These are phyloP conservation scores for Celoporthe dispersa DNA, from an alignment of 2,329 filamentous ascomycete species.

Conservation along the genomic window DNA sequence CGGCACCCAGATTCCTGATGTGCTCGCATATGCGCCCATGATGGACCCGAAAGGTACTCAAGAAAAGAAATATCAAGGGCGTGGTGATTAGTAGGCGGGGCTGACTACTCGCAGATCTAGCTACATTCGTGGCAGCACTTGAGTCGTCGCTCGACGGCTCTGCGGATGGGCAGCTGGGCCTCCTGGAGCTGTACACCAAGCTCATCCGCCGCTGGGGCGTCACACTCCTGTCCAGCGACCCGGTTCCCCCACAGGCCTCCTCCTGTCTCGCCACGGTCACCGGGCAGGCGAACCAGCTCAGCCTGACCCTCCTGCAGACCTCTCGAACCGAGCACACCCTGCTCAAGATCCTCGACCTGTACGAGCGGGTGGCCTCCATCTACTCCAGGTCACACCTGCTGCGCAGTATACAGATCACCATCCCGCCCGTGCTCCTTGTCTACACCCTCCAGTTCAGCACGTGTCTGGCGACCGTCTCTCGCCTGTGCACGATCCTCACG, in stretches of 20 bases:
- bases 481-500: conserved; percentile 71
- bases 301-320: conserved; percentile 64
- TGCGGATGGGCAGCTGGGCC: conserved; percentile 55
- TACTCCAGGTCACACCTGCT: conserved; percentile 57
- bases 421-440: conserved; percentile 69
- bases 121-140: conserved; percentile 15
- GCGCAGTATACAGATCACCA: conserved; percentile 64
- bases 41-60: conserved; percentile 62
- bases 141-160: conserved; percentile 50
- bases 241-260: conserved; percentile 43
- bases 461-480: conserved; percentile 67
- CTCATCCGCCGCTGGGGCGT: conserved; percentile 66
- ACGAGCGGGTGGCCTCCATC: conserved; percentile 63
- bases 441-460: conserved; percentile 73
- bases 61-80: conserved; percentile 25
- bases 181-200: conserved; percentile 70
- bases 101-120: conserved; percentile 17
- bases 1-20: conserved; percentile 26
- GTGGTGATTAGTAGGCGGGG: neutral
- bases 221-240: conserved; percentile 45
- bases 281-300: conserved; percentile 58
- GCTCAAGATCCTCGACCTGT: conserved; percentile 71
- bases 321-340: conserved; percentile 47
- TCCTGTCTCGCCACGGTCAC: conserved; percentile 47
- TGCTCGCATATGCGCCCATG: conserved; percentile 63